Evolutionary conservation across 768 basidiomycete species (phyloP), one percentile per base, ranked within the genome.

Genomic region (Podaxis sp.): DNA sequence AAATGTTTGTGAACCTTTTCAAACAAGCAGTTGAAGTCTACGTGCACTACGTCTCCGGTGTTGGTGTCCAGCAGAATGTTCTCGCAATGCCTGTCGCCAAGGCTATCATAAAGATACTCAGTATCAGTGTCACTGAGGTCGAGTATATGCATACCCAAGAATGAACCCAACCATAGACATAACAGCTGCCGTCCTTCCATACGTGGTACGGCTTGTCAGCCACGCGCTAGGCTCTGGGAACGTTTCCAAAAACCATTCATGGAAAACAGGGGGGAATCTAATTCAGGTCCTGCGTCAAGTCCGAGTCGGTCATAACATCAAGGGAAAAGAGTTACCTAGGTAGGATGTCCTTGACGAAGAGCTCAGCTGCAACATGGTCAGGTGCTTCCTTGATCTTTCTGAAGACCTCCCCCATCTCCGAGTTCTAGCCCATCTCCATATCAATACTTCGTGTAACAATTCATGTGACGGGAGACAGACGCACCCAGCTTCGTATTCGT

Each of bases 151-250:
- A 59, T 66, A 96, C 94, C 96, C 96, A 12, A 98, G 79, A 47
- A 99, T 94, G 69, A 92, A 96, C 11, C 97, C 97, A 22, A 98
- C 92, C 92, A 99, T 98, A 0, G 92, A 97, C 90, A 97, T 98
- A 58, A 98, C 97, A 0, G 96, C 97, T 0, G 91, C 85, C 0
- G 96, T 97, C 47, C 96, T 83, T 3, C 85, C 88, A 70, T 96
- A 99, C 1, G 86, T 80, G 67, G 93, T 73, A n/a, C 96, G 87
- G 71, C 91, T 91, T 0, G 89, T 84, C 15, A 98, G 82, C 97
- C 97, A 99, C 0, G 93, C 91, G 0, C 91, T 89, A 0, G 97
- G 97, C 68, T 99, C 97, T 0, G 97, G 96, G 76, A 98, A 98
- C 0, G 91, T 96, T 71, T 94, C 92, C 37, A 96, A 75, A 73